Percentiles rank a stretch among this genome's conserved stretches.
Conservation (phyloP, 2,329 filamentous ascomycete genomes). For the Biscogniauxia sp. region DNA sequence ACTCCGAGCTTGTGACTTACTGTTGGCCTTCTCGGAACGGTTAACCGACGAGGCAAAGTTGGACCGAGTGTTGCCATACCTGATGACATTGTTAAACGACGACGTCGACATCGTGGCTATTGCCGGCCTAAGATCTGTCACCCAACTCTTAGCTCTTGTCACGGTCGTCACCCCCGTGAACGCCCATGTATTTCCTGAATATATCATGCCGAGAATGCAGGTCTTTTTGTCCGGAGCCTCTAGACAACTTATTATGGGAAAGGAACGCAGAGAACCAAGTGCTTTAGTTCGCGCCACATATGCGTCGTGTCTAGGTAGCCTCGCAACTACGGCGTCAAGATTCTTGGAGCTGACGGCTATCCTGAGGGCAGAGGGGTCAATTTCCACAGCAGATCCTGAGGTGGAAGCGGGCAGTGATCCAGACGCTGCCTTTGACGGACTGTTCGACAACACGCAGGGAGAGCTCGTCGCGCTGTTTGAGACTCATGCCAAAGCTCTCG, state of each 20-base stretch:
- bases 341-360: constrained; percentile 92
- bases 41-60: constrained; percentile 94
- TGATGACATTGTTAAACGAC: constrained; percentile 80
- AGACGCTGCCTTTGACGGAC: constrained; percentile 71
- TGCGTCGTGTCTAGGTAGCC: constrained; percentile 83
- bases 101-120: constrained; percentile 81
- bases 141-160: constrained; percentile 84
- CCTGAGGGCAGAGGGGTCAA: constrained; percentile 76
- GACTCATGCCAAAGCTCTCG: constrained; percentile 79
- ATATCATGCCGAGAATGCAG: constrained; percentile 64
- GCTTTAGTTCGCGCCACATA: constrained; percentile 84
- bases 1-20: constrained; percentile 83
- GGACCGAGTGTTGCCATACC: constrained; percentile 86
- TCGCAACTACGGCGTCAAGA: constrained; percentile 79
- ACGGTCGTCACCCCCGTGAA: constrained; percentile 80
- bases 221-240: constrained; percentile 46
- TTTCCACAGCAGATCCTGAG: constrained; percentile 75
- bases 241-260: constrained; percentile 33
- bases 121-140: constrained; percentile 80
- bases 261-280: constrained; percentile 50
- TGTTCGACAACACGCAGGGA: constrained; percentile 83
- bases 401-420: constrained; percentile 68
- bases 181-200: constrained; percentile 67
- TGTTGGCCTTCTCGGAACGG: constrained; percentile 87
- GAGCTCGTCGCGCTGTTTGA: constrained; percentile 86